Evolutionary conservation across 2,329 filamentous ascomycete species (phyloP), one percentile per base, ranked within the genome.

Genomic region (Colletotrichum godetiae): DNA sequence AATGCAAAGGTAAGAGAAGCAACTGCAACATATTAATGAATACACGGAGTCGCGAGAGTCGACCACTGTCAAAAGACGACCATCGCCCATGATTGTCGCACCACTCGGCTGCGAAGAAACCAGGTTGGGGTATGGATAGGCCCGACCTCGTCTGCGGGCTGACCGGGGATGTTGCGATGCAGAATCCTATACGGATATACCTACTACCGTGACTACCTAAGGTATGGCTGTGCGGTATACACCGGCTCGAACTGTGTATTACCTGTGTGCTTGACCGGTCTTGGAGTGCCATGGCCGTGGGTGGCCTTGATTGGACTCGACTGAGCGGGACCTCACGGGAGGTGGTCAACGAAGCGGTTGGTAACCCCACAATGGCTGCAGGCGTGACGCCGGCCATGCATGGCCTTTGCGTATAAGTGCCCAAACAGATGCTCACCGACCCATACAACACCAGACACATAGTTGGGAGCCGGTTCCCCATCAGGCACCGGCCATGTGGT

Each of bases 361-460:
- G 60, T 46, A 37, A 55, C 72, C 55, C 74, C 74, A 74, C 72
- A 74, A 29, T 61, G 57, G 67, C 67, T 75, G 74, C 74, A 75
- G 71, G 58, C 22, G 74, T 72, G 72, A 75, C 72, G 72, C 72
- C 64, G 63, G 72, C 67, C 67, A 57, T 75, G 74, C 74, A 75
- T 72, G 53, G 31, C 15, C 35, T 58, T 74, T 65, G 74, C 61
- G 72, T 74, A 67, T 72, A 70, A 66, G 52, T 75, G 74, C 74
- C 74, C 67, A 72, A 75, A 67, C 58, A 73, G 55, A 64, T 27
- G 56, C 58, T 70, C 63, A 52, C 67, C 58, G 67, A 69, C 67
- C 75, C 75, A 76, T 76, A 75, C 75, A 76, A 58, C 42, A 65
- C 63, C 42, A 72, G 74, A 75, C 75, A 76, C 75, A 76, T 76